Conservation (phyloP, 495 filamentous ascomycete species). For the Talaromyces nanjingensis region DNA sequence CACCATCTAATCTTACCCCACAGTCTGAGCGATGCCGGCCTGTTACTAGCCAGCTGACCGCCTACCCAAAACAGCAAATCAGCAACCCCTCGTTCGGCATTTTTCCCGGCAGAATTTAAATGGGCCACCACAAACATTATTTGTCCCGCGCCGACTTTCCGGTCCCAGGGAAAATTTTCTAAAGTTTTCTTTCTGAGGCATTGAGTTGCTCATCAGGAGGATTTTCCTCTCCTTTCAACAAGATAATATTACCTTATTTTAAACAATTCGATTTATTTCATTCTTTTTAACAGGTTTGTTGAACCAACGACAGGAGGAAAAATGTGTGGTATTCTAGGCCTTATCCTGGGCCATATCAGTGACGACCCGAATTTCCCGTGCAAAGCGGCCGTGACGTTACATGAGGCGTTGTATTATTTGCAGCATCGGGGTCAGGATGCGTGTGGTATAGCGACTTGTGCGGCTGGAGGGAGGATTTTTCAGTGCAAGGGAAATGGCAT, state of each 20-base stretch:
- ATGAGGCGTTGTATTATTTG: constrained; percentile 84
- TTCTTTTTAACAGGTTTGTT: not conserved
- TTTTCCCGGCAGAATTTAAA: not conserved
- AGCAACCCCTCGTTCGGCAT: not conserved
- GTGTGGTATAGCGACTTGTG: constrained; percentile 76
- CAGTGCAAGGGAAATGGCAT: constrained; percentile 92
- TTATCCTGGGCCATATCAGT: constrained; percentile 65
- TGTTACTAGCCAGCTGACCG: not conserved
- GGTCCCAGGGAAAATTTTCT: constrained; percentile 5
- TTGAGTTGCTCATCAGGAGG: constrained; percentile 8
- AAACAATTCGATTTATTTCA: no score
- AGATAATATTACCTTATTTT: not conserved
- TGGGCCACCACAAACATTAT: not conserved
- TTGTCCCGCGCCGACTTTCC: constrained; percentile 3
- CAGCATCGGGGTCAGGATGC: constrained; percentile 88
- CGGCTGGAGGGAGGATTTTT: constrained; percentile 70
- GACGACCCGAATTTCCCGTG: constrained; percentile 30
- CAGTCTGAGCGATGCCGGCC: not conserved
- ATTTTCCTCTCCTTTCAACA: not conserved
- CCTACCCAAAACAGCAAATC: not conserved
- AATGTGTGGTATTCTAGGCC: constrained; percentile 85
- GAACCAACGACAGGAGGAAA: constrained; percentile 6
- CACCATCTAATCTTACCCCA: constrained; percentile 1
- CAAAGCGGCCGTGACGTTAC: constrained; percentile 66
- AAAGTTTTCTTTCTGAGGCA: constrained; percentile 7